phyloP scores from a whole-genome alignment of 2,329 filamentous ascomycete genomes.

The Biscogniauxia mediterranea region DNA sequence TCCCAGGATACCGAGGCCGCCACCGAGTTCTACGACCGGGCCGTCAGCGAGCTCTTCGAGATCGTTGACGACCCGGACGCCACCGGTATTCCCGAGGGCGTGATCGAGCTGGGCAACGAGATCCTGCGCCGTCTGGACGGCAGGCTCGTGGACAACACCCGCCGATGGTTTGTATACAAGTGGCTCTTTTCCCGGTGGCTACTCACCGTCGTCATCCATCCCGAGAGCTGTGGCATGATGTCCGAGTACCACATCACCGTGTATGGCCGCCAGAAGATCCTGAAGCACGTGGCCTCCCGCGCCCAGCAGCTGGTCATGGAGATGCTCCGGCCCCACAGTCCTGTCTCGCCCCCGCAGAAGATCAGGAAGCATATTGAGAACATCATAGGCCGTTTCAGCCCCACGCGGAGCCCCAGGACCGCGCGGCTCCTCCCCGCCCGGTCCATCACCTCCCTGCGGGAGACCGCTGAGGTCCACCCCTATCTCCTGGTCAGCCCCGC shows the following conservation, averaged over 20 bases:
- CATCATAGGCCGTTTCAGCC: constrained; percentile 64
- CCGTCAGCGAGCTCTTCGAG: constrained; percentile 78
- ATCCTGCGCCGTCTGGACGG: constrained; percentile 75
- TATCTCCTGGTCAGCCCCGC: constrained; percentile 78
- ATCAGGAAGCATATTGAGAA: constrained; percentile 70
- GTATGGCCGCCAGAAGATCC: constrained; percentile 79
- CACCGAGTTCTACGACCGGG: constrained; percentile 84
- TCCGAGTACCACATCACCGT: constrained; percentile 90
- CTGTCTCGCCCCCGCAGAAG: constrained; percentile 60
- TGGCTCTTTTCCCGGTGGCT: constrained; percentile 93
- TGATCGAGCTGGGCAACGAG: constrained; percentile 80
- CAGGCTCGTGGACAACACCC: constrained; percentile 70
- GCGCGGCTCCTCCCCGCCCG: constrained; percentile 67
- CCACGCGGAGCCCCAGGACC: constrained; percentile 47
- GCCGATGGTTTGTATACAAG: constrained; percentile 81
- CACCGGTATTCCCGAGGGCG: constrained; percentile 81
- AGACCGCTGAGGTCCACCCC: constrained; percentile 75
- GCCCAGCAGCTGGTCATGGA: constrained; percentile 79
- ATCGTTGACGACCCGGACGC: constrained; percentile 81
- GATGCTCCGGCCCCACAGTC: constrained; percentile 58
- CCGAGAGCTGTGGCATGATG: constrained; percentile 78
- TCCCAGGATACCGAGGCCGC: constrained; percentile 78
- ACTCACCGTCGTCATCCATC: constrained; percentile 78
- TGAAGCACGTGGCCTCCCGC: constrained; percentile 76
- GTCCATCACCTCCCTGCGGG: constrained; percentile 68